Conservation (phyloP, 768 basidiomycete species). For the Calocybe cyanea region DNA sequence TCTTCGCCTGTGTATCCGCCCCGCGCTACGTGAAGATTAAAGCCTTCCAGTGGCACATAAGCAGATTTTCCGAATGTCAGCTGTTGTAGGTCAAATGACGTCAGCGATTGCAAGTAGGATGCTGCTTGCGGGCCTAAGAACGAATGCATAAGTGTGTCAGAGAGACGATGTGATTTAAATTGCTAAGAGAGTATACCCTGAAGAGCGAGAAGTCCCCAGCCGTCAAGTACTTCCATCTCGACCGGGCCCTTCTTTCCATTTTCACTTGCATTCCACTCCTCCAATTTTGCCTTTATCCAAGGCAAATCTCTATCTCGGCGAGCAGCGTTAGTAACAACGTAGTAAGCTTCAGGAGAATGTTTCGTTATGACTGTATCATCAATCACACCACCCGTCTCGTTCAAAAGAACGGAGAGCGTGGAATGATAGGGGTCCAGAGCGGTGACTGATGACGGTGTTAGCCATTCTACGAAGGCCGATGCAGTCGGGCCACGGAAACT, state of each 20-base stretch:
- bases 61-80: slow-evolving; percentile 86
- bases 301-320: slow-evolving; percentile 75
- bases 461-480: slow-evolving; percentile 80
- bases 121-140: slow-evolving; percentile 77
- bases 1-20: slow-evolving; percentile 99
- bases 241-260: slow-evolving; percentile 57
- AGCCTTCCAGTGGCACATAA: slow-evolving; percentile 73
- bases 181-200: slow-evolving; percentile 68
- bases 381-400: slow-evolving; percentile 88
- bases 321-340: slow-evolving; percentile 96
- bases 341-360: slow-evolving; percentile 75
- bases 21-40: slow-evolving; percentile 83
- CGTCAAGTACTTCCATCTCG: slow-evolving; percentile 75
- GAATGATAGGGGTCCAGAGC: slow-evolving; percentile 69
- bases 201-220: slow-evolving; percentile 85
- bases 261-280: slow-evolving; percentile 72
- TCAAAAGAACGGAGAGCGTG: slow-evolving; percentile 86
- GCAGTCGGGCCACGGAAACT: slow-evolving; percentile 82
- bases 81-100: slow-evolving; percentile 65
- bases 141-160: neutral
- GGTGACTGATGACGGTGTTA: slow-evolving; percentile 81
- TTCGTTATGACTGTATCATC: slow-evolving; percentile 94
- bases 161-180: too few relatives aligned
- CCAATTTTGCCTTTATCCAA: slow-evolving; percentile 68
- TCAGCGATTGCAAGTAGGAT: slow-evolving; percentile 71